Evolutionary conservation across 306 rosid species (phyloP), one percentile per base, ranked within the genome.

Genomic region (Quillaja saponaria): DNA sequence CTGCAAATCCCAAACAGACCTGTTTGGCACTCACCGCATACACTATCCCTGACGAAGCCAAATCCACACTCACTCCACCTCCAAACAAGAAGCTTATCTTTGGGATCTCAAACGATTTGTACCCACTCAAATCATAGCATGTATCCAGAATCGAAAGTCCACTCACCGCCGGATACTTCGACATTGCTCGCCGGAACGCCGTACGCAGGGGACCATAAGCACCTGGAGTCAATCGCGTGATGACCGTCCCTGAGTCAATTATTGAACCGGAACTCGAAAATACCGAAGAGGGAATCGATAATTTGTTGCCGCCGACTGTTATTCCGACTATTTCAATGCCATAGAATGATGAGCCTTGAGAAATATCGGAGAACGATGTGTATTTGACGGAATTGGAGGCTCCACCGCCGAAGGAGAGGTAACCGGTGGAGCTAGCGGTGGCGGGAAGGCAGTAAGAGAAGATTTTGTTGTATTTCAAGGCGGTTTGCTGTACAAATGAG

Each of bases 191-290:
- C 6, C 55, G 58, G 49, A 90, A 82, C 1, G 55, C 74, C 8
- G 40, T 33, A 3, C 71, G 72, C 57, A 90, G 55, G 8, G 77
- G 46, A 0, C 9, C 6, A 49, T 90, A 90, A 0, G 86, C 97
- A 1, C 69, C 64, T 0, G 91, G 86, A 0, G 90, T 95, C 34
- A 90, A 55, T 9, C 90, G 75, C 0, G 91, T 42, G 61, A 90
- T 80, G 3, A 86, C 91, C 2, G 97, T 86, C 19, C 95, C 97
- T 2, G 97, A 84, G 64, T 90, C 97, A 4, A 90, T 84, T 17
- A 90, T 72, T 12, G 78, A 49, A 6, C 95, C 91, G 0, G 83
- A 58, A 0, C 71, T 0, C 17, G 85, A 69, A 62, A 84, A 90
- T 0, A 72, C 57, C 7, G 84, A 55, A 2, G 82, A 6, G 6